Evolutionary conservation across 106 monocot species (phyloP).

Genomic region (Gastrodia elata): DNA sequence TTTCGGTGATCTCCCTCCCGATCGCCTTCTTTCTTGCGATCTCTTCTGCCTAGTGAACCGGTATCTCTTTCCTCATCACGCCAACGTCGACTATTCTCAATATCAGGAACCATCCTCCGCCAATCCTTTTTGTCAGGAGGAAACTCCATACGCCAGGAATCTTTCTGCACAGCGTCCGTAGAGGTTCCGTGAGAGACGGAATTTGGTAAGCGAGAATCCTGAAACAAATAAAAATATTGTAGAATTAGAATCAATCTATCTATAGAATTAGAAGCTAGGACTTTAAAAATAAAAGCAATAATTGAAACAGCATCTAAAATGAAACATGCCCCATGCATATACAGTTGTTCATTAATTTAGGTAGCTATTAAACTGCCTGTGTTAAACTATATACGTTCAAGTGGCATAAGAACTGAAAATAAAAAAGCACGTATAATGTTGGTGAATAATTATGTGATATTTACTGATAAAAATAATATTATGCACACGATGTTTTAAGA

Average conservation of each 20-base stretch:
- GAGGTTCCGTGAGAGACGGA: constrained; percentile 28
- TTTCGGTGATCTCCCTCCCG: constrained; percentile 64
- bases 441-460: no score
- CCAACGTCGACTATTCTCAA: constrained; percentile 71
- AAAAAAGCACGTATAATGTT: no score
- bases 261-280: not conserved
- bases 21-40: constrained; percentile 83
- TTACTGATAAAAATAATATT: no score
- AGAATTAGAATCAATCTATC: not conserved
- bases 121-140: constrained; percentile 76
- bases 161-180: constrained; percentile 47
- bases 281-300: not conserved
- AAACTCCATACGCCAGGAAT: constrained; percentile 58
- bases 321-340: not conserved
- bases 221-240: constrained; percentile 1
- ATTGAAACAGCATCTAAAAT: not conserved
- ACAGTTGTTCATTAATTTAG: not conserved
- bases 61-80: constrained; percentile 99
- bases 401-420: no score
- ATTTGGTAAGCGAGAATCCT: constrained; percentile 43
- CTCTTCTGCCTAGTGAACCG: constrained; percentile 75
- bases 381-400: not conserved
- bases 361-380: not conserved
- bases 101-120: constrained; percentile 51
- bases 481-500: no score